phyloP scores from a whole-genome alignment of 2,329 filamentous ascomycete species.

The Pseudogymnoascus sp. region DNA sequence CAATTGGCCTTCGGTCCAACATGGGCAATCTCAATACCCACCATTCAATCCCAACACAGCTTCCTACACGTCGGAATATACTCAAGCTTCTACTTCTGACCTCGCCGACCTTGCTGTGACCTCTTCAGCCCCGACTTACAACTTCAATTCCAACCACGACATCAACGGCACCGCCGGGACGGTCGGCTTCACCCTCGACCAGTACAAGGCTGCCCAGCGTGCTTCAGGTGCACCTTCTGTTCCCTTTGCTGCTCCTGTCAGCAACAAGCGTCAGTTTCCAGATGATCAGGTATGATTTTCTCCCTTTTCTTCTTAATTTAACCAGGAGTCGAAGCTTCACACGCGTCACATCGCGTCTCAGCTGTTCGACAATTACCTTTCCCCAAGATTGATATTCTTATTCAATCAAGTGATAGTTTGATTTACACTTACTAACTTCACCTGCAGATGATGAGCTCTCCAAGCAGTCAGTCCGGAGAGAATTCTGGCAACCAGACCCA shows the following conservation, averaged over 20 bases:
- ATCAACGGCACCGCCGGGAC: background rate
- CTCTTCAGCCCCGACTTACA: background rate
- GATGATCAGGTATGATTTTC: background rate
- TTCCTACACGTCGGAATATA: background rate
- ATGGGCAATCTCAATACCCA: background rate
- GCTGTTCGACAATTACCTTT: background rate
- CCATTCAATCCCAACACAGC: conserved; percentile 6
- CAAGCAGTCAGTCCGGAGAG: background rate
- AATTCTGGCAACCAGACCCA: background rate
- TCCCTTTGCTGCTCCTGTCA: background rate
- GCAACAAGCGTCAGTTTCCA: background rate
- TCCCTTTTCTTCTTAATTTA: background rate
- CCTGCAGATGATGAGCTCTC: background rate
- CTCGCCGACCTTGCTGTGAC: background rate
- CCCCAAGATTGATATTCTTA: background rate
- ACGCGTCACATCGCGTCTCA: background rate
- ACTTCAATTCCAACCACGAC: background rate
- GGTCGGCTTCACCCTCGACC: background rate
- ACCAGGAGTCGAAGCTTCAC: background rate
- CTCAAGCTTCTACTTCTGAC: background rate
- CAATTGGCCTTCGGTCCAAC: background rate
- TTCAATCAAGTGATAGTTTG: background rate
- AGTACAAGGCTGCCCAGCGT: background rate
- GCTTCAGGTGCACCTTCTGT: background rate
- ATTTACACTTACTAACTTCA: background rate